Evolutionary conservation across 2,329 filamentous ascomycete genomes (phyloP).

Genomic region (Hypoxylon sp.): DNA sequence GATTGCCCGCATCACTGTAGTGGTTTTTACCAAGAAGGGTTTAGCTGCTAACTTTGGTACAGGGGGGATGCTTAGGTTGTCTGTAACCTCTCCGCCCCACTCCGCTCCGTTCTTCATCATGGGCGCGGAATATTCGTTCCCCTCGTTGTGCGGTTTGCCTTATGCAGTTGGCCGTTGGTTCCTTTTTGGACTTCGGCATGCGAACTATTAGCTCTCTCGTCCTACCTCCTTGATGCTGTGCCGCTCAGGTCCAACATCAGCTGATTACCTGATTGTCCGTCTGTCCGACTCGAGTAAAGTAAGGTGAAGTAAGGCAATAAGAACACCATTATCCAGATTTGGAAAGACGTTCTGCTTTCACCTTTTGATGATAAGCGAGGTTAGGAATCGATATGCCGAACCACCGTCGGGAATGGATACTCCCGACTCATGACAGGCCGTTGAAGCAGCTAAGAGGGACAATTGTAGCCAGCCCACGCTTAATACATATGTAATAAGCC

Average conservation of each 20-base stretch:
- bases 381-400: slow-evolving; percentile 16
- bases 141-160: neutral
- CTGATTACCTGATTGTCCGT: slow-evolving; percentile 19
- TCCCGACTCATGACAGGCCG: slow-evolving; percentile 22
- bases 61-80: too few species aligned
- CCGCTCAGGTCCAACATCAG: slow-evolving; percentile 18
- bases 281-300: slow-evolving; percentile 23
- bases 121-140: slow-evolving; percentile 30
- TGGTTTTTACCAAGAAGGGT: too few species aligned
- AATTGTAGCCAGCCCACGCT: neutral
- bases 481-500: slow-evolving; percentile 7
- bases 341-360: slow-evolving; percentile 14
- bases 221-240: slow-evolving; percentile 18
- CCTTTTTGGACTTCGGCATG: slow-evolving; percentile 16
- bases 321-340: neutral
- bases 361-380: slow-evolving; percentile 9
- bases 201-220: slow-evolving; percentile 3
- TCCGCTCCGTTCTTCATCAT: slow-evolving; percentile 42
- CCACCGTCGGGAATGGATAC: slow-evolving; percentile 15
- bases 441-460: slow-evolving; percentile 1
- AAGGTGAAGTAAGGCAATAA: neutral
- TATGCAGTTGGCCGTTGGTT: slow-evolving; percentile 9
- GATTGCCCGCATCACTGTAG: too few species aligned
- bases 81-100: slow-evolving; percentile 45
- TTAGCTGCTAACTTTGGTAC: too few species aligned